phyloP scores from a whole-genome alignment of 345 rosid species.

The Crucihimalaya himalaica region DNA sequence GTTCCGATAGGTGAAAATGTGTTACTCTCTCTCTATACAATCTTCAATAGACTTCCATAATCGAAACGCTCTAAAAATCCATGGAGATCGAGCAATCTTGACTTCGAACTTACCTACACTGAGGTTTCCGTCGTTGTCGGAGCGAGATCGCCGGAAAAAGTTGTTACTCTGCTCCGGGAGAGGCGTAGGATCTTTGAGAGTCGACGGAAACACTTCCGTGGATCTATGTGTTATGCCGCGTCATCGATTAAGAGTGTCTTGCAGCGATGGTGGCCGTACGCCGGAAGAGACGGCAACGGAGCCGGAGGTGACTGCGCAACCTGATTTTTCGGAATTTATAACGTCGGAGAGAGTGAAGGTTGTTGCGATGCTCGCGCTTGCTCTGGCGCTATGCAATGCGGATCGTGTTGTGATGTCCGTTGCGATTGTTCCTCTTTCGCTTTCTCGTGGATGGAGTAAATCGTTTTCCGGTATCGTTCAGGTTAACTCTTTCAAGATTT shows the following conservation, averaged over 20 bases:
- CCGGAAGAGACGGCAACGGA: conserved; percentile 37
- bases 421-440: conserved; percentile 85
- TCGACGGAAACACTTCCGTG: neutral
- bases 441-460: conserved; percentile 89
- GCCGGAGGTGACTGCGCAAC: conserved; percentile 33
- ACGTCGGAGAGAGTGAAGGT: conserved; percentile 96
- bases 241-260: conserved; percentile 49
- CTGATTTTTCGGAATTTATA: conserved; percentile 72
- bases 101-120: conserved; percentile 22
- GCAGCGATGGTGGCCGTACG: conserved; percentile 50
- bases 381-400: conserved; percentile 86
- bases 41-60: conserved; percentile 14
- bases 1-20: conserved; percentile 29
- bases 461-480: conserved; percentile 97
- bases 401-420: conserved; percentile 96
- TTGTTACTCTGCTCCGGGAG: neutral
- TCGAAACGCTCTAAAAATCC: neutral
- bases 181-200: neutral
- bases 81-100: conserved; percentile 24
- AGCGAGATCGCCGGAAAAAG: conserved; percentile 24
- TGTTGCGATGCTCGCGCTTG: conserved; percentile 86
- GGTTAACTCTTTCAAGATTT: conserved; percentile 43
- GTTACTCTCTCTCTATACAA: conserved; percentile 30
- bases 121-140: conserved; percentile 10
- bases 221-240: conserved; percentile 25